Evolutionary conservation across 768 basidiomycete genomes (phyloP), one percentile per base, ranked within the genome.

Genomic region (Neoboletus subvelutipes): DNA sequence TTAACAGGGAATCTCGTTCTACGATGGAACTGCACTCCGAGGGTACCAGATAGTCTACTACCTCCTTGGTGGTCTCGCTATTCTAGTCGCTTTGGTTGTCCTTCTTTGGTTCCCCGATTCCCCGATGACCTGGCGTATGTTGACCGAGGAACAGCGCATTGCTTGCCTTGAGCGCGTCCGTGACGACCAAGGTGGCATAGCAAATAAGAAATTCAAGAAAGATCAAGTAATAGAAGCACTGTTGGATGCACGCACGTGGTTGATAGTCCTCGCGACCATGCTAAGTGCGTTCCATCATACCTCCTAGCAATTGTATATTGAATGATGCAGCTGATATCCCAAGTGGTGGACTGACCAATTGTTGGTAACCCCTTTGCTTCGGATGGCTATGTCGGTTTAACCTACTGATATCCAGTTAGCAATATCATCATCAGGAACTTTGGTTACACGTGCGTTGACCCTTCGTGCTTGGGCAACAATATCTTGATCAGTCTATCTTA

Each of bases 101-200:
- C n/a, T 40, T 40, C 39, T 40, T 40, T 40, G 39, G 39, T 40
- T 40, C 39, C 39, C 39, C 10, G 39, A 40, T 20, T 40, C 39
- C 8, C 39, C 39, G 9, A 40, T 40, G 3, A 74, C 74, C 36
- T 76, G 77, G 24, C 64, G 65, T 12, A 64, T 73, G 47, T 63
- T 75, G 7, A 73, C 73, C 4, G 43, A 69, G 37, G 74, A 75
- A 52, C 73, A 78, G 50, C 71, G 74, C 36, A 64, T 42, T 17
- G 45, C 76, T 20, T 74, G 68, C 2, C 65, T 78, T 10, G 76
- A 79, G 59, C 75, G 75, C 15, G 73, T 77, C 11, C 72, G 73
- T 5, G 70, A 75, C 48, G 75, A 76, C 47, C 67, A 70, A 69
- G 42, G 29, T 24, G 54, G 41, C 33, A 46, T 45, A 26, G 45